A percentile compares a stretch with the other conserved stretches of the same genome.
phyloP scores from a whole-genome alignment of 306 rosid genomes.

The Macrotyloma uniflorum region DNA sequence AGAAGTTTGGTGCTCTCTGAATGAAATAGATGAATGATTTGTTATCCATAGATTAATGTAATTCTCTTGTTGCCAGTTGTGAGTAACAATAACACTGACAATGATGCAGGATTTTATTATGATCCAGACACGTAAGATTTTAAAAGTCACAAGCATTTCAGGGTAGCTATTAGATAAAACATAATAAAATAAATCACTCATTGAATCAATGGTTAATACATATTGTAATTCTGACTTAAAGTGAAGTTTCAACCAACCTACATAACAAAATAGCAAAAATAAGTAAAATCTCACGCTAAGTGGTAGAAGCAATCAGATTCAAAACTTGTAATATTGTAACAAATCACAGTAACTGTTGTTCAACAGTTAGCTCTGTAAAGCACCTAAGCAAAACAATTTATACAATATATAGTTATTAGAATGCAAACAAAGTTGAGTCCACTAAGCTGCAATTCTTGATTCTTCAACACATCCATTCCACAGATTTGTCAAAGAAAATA shows the following conservation, averaged over 20 bases:
- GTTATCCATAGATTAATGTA: neutral
- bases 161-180: no score
- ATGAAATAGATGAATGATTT: neutral
- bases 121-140: no score
- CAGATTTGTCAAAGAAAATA: slow-evolving; percentile 37
- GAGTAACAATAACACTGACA: no score
- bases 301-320: slow-evolving; percentile 7
- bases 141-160: no score
- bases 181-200: no score
- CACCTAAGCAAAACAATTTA: slow-evolving; percentile 28
- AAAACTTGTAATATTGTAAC: neutral
- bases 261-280: no score
- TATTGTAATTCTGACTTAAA: no score
- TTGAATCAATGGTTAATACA: no score
- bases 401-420: no score
- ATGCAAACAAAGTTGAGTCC: neutral
- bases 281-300: neutral
- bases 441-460: neutral
- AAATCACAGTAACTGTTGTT: neutral
- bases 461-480: neutral
- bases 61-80: no score
- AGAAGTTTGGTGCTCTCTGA: neutral
- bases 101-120: no score
- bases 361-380: slow-evolving; percentile 21
- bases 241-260: no score